Base-by-base conservation (phyloP, 2,329 filamentous ascomycete species). In the Nigrograna mackinnonii region DNA sequence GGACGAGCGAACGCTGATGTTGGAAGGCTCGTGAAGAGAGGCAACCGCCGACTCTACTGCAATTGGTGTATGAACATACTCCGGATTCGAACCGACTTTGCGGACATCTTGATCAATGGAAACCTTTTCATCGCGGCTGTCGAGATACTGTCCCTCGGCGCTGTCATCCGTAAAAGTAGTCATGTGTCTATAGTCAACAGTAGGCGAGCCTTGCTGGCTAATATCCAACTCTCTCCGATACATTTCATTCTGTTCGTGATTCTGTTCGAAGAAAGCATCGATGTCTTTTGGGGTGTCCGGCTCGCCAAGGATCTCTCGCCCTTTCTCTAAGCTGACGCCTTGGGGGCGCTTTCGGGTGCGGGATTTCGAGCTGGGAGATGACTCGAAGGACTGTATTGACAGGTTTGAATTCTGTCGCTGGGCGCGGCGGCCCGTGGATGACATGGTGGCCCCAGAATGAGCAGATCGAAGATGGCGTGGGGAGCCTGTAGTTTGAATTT, bases 31-130 rank as follows among this genome's bases (percentile, higher is more conserved):
- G 55, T 94, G 86, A 5, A 97, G 75, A 13, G 91, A 96, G 6
- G 92, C 92, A 9, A 97, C 91, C 7, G 87, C 88, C 12, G 91
- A 96, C 67, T 96, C 91, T 0, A 95, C 84, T 2, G 81, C 89
- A 22, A 84, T 62, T 2, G 82, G 83, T 2, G 82, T 84, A 55
- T 91, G 84, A 3, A 95, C 79, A 59, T 90, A 86, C 52, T 89
- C 79, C 2, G 90, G 86, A 54, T 89, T 95, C 9, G 84, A 84
- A 31, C 80, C 86, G 35, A 90, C 71, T 16, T 80, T 82, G 21
- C 80, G 82, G 19, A 96, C 83, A 42, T 88, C 82, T 55, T 89
- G 87, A 22, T 84, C 85, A 17, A 83, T 77, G 22, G 80, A 75
- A 33, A 82, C 72, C 35, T 61, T 64, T 35, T 76, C 80, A 11